phyloP scores from a whole-genome alignment of 2,329 filamentous ascomycete species.

The Furcasterigmium furcatum region DNA sequence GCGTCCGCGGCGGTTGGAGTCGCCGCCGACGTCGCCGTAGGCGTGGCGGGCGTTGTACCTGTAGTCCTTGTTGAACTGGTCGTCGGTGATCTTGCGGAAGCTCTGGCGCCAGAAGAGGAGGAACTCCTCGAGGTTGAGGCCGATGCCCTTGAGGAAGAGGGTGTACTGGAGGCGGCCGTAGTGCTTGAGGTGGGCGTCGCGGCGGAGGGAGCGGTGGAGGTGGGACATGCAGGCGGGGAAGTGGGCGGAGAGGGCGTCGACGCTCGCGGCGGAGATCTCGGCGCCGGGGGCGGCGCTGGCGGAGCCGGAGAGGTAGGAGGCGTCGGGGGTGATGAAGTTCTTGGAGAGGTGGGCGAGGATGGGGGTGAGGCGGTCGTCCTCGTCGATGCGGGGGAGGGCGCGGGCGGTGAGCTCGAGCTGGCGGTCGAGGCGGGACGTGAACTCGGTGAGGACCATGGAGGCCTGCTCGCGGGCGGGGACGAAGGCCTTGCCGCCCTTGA shows the following conservation, averaged over 20 bases:
- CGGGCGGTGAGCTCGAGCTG: constrained; percentile 89
- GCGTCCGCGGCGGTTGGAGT: constrained; percentile 78
- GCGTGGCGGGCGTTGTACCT: constrained; percentile 93
- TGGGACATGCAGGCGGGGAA: constrained; percentile 95
- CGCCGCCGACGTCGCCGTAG: constrained; percentile 94
- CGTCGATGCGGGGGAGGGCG: constrained; percentile 85
- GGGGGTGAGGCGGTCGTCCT: constrained; percentile 82
- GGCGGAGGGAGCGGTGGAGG: constrained; percentile 79
- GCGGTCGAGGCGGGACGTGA: constrained; percentile 73
- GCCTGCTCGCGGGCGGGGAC: constrained; percentile 84
- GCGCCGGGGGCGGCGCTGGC: constrained; percentile 64
- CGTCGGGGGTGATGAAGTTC: constrained; percentile 90
- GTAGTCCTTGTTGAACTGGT: constrained; percentile 97
- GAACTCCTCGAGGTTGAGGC: constrained; percentile 85
- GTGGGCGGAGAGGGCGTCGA: constrained; percentile 76
- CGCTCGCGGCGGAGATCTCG: constrained; percentile 72
- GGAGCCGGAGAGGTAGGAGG: constrained; percentile 65
- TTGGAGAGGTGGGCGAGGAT: constrained; percentile 79
- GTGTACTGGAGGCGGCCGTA: constrained; percentile 92
- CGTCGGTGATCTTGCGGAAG: constrained; percentile 86
- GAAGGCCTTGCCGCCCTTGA: constrained; percentile 82
- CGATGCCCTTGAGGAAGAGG: constrained; percentile 94
- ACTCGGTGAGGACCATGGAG: constrained; percentile 87
- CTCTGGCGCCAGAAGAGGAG: constrained; percentile 85
- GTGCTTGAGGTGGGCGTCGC: constrained; percentile 90